A percentile compares a stretch with the other conserved stretches of the same genome.
phyloP scores from a whole-genome alignment of 805 yeast species.

The Saccharomyces mikatae region DNA sequence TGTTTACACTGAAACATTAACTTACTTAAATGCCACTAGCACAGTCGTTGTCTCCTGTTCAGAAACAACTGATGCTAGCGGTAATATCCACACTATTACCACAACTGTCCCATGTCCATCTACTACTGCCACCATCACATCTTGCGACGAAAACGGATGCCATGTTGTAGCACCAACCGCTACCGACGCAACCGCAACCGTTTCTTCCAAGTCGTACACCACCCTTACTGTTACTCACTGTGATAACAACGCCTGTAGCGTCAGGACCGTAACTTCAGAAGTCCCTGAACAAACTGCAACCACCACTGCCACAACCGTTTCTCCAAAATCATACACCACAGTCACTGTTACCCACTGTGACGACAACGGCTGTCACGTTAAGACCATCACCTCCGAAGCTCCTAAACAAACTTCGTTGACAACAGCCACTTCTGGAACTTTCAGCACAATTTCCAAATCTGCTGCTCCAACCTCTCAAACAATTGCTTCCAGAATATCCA shows the following conservation, averaged over 20 bases:
- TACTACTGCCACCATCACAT: slow-evolving; percentile 3
- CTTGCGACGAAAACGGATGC: slow-evolving; percentile 1
- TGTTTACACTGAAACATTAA: slow-evolving; percentile 3
- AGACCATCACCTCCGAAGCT: background rate
- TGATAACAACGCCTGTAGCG: background rate
- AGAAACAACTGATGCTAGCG: background rate
- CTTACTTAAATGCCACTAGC: background rate
- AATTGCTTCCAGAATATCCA: background rate
- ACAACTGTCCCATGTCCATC: slow-evolving; percentile 3
- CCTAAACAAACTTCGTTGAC: background rate
- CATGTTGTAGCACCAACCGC: background rate
- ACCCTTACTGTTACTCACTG: background rate
- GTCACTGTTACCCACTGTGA: background rate
- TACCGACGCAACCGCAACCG: slow-evolving; percentile 1
- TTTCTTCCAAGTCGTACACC: background rate
- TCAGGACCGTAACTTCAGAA: background rate
- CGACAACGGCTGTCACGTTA: background rate
- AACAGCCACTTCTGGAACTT: background rate
- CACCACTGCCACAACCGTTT: background rate
- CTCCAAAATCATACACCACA: background rate
- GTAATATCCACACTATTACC: background rate
- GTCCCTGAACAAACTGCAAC: background rate
- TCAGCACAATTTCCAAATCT: background rate
- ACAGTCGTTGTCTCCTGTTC: background rate
- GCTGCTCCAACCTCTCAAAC: background rate